Evolutionary conservation across 1,284 basidiomycete species (phyloP), one percentile per base, ranked within the genome.

Genomic region (Peniophora sp.): DNA sequence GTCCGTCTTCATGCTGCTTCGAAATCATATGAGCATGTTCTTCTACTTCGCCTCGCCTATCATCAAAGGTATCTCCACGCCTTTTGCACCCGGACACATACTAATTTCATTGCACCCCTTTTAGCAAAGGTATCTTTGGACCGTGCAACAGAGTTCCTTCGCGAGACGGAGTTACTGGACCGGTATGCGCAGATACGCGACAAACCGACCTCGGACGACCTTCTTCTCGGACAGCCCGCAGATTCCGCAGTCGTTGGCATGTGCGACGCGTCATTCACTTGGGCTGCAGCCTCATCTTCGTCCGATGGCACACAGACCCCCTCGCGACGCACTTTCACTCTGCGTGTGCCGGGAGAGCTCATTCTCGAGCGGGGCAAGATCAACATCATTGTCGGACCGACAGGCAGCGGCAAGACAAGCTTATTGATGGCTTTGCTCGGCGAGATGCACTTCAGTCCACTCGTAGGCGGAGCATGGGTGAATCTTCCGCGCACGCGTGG

Each of bases 331-430:
- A 70, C 69, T 49, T 83, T 82, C 65, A 64, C 62, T 6, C 69
- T 85, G 11, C 60, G 60, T 0, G 66, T 83, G 17, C 71, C 77
- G 1, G 70, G 65, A 17, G 78, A 84, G 54, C 60, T 86, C n/a
- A 60, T 70, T 3, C 86, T 88, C 66, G 72, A 74, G 53, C 72
- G 70, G 36, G 77, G 78, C 10, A 68, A 72, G 55, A 64, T 87
- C 57, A 85, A 84, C 58, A 63, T 88, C 35, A 73, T 88, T 51
- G 70, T 83, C 32, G 85, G 85, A 18, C 78, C 83, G 0, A 79
- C 77, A 2, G 77, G 77, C 9, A 71, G 68, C 1, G 77, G 77
- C 5, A 78, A 76, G 60, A 75, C 76, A 0, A 73, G 72, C 1
- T 47, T 79, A 22, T 61, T 79, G 15, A 74, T 80, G 72, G 80